A percentile compares a stretch with the other conserved stretches of the same genome.
These are phyloP conservation scores for Gnaphalium uliginosum DNA, from an alignment of 129 eudicot genomes.

Conservation along the genomic window DNA sequence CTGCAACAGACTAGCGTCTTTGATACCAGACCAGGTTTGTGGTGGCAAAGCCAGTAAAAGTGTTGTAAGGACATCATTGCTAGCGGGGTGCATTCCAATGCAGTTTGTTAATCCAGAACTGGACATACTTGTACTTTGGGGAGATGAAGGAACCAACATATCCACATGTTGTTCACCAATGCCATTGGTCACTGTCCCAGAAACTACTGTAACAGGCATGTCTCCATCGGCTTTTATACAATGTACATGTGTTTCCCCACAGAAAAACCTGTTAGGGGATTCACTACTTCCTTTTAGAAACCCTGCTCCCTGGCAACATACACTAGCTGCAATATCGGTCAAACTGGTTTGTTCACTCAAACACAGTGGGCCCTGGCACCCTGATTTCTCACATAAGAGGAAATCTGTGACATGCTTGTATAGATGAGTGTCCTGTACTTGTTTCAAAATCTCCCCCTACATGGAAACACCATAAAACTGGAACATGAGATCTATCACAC, in stretches of 20 bases:
- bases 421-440: slow-evolving; percentile 74
- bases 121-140: slow-evolving; percentile 35
- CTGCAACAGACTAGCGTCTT: slow-evolving; percentile 59
- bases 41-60: slow-evolving; percentile 85
- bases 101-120: slow-evolving; percentile 39
- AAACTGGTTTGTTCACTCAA: slow-evolving; percentile 44
- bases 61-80: slow-evolving; percentile 76
- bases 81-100: slow-evolving; percentile 62
- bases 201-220: slow-evolving; percentile 62
- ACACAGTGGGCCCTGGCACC: slow-evolving; percentile 38
- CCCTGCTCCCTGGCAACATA: slow-evolving; percentile 92
- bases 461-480: slow-evolving; percentile 15
- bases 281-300: slow-evolving; percentile 57
- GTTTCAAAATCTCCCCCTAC: slow-evolving; percentile 93
- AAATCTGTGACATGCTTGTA: slow-evolving; percentile 61
- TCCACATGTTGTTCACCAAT: slow-evolving; percentile 62
- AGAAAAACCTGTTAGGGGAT: slow-evolving; percentile 57
- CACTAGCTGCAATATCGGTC: slow-evolving; percentile 72
- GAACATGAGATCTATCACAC: slow-evolving; percentile 6
- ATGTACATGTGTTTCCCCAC: slow-evolving; percentile 66
- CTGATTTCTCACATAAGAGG: slow-evolving; percentile 44
- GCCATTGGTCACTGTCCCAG: slow-evolving; percentile 73
- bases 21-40: slow-evolving; percentile 86
- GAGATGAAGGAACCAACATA: slow-evolving; percentile 72
- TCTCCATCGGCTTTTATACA: slow-evolving; percentile 59